phyloP scores from a whole-genome alignment of 2,329 filamentous ascomycete species.

The Lachnellula subtilissima region DNA sequence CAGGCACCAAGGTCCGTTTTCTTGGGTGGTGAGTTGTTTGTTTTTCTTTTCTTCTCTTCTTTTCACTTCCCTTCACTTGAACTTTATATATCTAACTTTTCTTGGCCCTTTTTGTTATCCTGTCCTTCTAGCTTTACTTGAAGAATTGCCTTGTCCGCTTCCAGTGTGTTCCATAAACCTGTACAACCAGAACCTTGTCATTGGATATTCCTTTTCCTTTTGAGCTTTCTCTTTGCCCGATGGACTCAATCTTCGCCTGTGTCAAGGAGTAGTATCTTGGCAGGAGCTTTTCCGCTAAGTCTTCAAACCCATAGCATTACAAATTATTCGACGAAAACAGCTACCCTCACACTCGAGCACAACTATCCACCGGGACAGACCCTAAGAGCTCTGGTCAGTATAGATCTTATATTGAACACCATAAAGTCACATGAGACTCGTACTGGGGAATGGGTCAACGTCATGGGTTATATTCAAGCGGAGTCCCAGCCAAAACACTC shows the following conservation, averaged over 20 bases:
- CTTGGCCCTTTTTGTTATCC: neutral
- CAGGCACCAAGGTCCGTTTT: conserved; percentile 76
- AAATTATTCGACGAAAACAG: conserved; percentile 50
- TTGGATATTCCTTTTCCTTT: too few relatives aligned
- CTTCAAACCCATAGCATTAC: conserved; percentile 45
- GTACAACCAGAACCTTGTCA: too few relatives aligned
- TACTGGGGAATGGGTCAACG: conserved; percentile 81
- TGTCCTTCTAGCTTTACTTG: neutral
- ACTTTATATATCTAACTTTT: neutral
- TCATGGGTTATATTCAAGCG: conserved; percentile 70
- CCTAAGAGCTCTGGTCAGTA: conserved; percentile 58
- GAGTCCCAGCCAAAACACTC: conserved; percentile 1
- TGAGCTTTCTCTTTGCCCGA: too few relatives aligned
- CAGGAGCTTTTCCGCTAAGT: neutral
- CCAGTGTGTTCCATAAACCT: too few relatives aligned
- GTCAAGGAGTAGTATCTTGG: neutral
- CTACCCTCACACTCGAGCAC: conserved; percentile 64
- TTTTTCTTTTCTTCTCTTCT: conserved; percentile 1
- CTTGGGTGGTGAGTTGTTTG: conserved; percentile 70
- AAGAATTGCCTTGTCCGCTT: too few relatives aligned
- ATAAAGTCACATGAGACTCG: conserved; percentile 60
- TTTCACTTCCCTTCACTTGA: neutral
- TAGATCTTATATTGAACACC: conserved; percentile 64
- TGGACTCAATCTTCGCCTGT: too few relatives aligned
- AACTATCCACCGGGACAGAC: conserved; percentile 47